phyloP scores from a whole-genome alignment of 164 flowering plant genomes.

The Magnolia changhungtana region DNA sequence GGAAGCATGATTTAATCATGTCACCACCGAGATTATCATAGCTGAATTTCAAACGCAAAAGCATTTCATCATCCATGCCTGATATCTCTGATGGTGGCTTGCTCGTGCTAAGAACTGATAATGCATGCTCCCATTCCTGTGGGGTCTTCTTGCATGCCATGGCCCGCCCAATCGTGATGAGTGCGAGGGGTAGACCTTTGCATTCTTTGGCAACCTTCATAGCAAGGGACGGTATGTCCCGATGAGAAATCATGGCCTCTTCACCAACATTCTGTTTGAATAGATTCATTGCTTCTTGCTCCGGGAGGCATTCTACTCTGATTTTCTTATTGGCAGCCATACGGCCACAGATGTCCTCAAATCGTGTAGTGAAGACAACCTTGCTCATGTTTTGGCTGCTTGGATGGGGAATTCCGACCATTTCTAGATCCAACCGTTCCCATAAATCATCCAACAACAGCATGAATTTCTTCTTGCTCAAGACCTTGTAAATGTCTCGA shows the following conservation, averaged over 20 bases:
- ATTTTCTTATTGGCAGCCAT: conserved; percentile 8
- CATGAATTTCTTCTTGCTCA: no score
- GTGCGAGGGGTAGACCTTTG: conserved; percentile 12
- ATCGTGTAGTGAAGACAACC: no score
- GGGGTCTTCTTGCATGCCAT: conserved; percentile 11
- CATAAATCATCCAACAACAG: no score
- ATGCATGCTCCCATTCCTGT: conserved; percentile 11
- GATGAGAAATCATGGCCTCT: not conserved
- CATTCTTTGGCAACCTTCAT: not conserved
- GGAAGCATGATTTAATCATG: conserved; percentile 3
- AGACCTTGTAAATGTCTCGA: no score
- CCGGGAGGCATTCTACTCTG: conserved; percentile 1
- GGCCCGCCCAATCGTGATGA: conserved; percentile 5
- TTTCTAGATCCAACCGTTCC: no score
- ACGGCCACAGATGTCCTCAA: no score
- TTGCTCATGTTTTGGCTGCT: no score
- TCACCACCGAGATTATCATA: conserved; percentile 8
- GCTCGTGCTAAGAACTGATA: not conserved
- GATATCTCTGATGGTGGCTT: not conserved
- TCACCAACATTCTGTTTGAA: conserved; percentile 9
- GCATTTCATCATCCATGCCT: conserved; percentile 2
- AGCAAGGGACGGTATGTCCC: not conserved
- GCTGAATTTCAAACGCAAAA: conserved; percentile 9
- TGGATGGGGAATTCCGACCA: no score
- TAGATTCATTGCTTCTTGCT: conserved; percentile 6